A percentile compares a stretch with the other conserved stretches of the same genome.
These are phyloP conservation scores for Coemansia sp. DNA, from an alignment of 192 early-diverging fungal species.

Conservation along the genomic window DNA sequence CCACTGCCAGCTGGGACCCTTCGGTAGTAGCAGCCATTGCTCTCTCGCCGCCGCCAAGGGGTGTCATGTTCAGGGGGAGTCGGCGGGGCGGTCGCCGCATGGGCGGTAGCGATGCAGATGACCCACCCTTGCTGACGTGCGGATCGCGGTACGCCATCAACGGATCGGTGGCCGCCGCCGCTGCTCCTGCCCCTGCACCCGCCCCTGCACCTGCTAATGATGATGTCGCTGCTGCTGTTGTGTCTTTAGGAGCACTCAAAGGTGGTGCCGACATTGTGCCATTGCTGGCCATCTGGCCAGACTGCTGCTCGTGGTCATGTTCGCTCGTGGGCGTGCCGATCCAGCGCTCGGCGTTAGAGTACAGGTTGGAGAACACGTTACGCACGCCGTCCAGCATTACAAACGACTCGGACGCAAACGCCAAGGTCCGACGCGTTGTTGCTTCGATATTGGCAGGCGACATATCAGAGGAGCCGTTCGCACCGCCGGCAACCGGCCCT, in stretches of 20 bases:
- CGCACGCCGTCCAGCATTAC: constrained; percentile 38
- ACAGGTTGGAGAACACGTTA: constrained; percentile 26
- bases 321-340: constrained; percentile 10
- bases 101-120: background rate
- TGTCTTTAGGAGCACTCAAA: too few species aligned
- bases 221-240: too few species aligned
- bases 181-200: background rate
- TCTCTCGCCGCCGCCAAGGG: background rate
- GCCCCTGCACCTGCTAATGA: constrained; percentile 7
- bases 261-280: too few species aligned
- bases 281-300: too few species aligned
- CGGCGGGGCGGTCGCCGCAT: constrained; percentile 1
- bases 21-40: background rate
- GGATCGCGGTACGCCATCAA: constrained; percentile 4
- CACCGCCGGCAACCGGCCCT: too few species aligned
- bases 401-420: constrained; percentile 49
- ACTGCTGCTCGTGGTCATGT: too few species aligned
- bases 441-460: constrained; percentile 31
- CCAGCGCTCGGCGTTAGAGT: constrained; percentile 42
- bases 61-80: constrained; percentile 1
- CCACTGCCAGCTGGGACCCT: too few species aligned
- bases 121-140: too few species aligned
- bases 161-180: background rate
- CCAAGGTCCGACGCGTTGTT: constrained; percentile 29
- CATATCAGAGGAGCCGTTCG: background rate